A percentile compares a stretch with the other conserved stretches of the same genome.
These are phyloP conservation scores for Colletotrichum sp. DNA, from an alignment of 2,329 filamentous ascomycete species.

Conservation along the genomic window DNA sequence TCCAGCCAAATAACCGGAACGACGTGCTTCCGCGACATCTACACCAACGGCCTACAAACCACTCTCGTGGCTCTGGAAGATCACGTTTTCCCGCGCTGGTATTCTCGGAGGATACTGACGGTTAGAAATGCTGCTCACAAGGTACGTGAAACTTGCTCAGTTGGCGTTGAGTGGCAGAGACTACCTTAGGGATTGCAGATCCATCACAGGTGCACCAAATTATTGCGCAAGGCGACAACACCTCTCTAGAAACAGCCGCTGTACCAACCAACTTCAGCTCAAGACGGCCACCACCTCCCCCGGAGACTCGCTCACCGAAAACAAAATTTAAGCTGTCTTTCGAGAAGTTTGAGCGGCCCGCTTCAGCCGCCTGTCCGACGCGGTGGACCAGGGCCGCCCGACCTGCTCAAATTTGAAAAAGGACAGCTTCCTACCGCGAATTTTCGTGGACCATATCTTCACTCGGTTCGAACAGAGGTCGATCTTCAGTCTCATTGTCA, in stretches of 20 bases:
- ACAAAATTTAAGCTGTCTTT: too few species aligned
- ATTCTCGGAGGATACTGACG: too few species aligned
- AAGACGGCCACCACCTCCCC: not conserved
- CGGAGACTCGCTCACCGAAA: too few species aligned
- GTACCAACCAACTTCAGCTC: not conserved
- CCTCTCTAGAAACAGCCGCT: slow-evolving; percentile 24
- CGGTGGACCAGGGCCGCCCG: not conserved
- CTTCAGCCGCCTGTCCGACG: not conserved
- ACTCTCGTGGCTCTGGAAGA: too few species aligned
- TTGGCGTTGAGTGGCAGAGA: too few species aligned
- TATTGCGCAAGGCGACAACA: slow-evolving; percentile 25
- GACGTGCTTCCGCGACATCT: too few species aligned
- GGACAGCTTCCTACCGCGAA: not conserved
- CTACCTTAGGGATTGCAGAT: too few species aligned
- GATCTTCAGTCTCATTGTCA: not conserved
- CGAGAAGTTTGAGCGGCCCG: not conserved
- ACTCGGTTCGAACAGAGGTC: not conserved
- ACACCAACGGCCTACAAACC: too few species aligned
- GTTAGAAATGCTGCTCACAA: too few species aligned
- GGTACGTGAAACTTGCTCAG: too few species aligned
- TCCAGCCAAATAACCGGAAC: too few species aligned
- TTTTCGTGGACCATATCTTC: not conserved
- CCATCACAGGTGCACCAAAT: slow-evolving; percentile 27
- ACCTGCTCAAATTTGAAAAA: not conserved
- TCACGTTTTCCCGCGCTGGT: too few species aligned